Evolutionary conservation across 108 stramenopile species (phyloP), one percentile per base, ranked within the genome.

Genomic region (Cyclotella baltica): DNA sequence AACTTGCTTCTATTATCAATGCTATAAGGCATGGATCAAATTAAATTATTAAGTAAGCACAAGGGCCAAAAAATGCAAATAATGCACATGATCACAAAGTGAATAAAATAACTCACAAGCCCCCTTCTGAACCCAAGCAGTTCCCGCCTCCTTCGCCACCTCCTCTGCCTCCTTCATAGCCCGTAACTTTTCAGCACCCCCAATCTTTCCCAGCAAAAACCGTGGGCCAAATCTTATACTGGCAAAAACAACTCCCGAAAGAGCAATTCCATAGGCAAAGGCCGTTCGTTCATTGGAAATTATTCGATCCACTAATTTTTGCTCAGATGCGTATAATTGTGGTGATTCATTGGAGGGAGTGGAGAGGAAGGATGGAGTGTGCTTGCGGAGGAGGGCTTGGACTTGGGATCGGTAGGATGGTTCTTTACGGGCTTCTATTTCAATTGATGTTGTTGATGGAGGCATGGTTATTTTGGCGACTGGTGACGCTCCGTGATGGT

Each of bases 161-260:
- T 77, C 85, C 15, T 82, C 80, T 18, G 83, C 83, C 36, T 84
- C 76, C 8, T 66, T 77, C 50, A 84, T 34, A 43, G 53, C 63
- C 33, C 46, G 68, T 36, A 51, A 56, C 56, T 84, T 87, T 38
- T 77, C 76, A 20, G 62, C 51, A 13, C 80, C 80, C 18, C 78
- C 78, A 36, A 84, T 66, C 38, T 68, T 77, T 6, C 48, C 56
- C 22, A 75, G 58, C 34, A 82, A 63, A 29, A 75, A 78, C 23
- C 80, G 25, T 1, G 86, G 86, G 0, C 62, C 74, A 46, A 63
- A 84, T 51, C 83, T 46, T 5, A 87, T 38, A 35, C 75, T 76
- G 0, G 76, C 65, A 70, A 84, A 87, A 2, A 76, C 75, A 10
- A 80, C 47, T 31, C 67, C 70, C 15, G 74, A 65, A 18, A 84